Base-by-base conservation (phyloP, 2,329 filamentous ascomycete species). In the Conoideocrella luteorostrata region DNA sequence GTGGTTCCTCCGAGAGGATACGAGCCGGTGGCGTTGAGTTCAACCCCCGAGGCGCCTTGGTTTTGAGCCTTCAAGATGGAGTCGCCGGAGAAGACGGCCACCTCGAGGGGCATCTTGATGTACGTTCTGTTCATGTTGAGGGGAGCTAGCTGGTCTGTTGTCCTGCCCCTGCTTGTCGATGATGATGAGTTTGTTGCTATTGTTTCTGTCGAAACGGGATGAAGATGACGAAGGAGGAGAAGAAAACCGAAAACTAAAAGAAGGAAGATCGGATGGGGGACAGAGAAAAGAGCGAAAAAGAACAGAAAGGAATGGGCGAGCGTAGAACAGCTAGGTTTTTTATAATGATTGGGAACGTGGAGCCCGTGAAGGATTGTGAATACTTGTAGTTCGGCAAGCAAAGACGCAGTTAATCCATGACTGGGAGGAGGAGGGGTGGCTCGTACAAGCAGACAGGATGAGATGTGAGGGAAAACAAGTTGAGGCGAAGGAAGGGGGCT, bases 1-100 rank as follows among this genome's bases (percentile, higher is more conserved):
- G 77, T 79, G 13, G 74, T 64, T 7, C 77, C 77, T 36, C 75
- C 77, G 2, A 52, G 57, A 1, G 53, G 44, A 50, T 79, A 79
- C 1, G 76, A 78, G 3, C 64, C 69, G 9, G 59, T 52, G 3
- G 67, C 68, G 54, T 78, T 80, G 52, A 80, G 65, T 54, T 80
- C 76, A 39, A 80, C 60, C 33, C 76, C 71, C 4, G 63, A 58
- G 39, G 69, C 73, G 24, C 72, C 73, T n/a, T 64, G 56, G 20
- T 48, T 41, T 33, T 68, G 59, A 7, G 73, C 71, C 9, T 52
- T 47, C 28, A 60, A 50, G 26, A 69, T 72, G 5, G 64, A 62
- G 11, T 50, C 47, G 20, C 65, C 55, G 32, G 71, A 71, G 58
- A 80, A 80, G 52, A 75, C 67, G 44, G 77, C 74, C 34, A 78